Evolutionary conservation across 345 rosid genomes (phyloP), one percentile per base, ranked within the genome.

Genomic region (Syzygium grande): DNA sequence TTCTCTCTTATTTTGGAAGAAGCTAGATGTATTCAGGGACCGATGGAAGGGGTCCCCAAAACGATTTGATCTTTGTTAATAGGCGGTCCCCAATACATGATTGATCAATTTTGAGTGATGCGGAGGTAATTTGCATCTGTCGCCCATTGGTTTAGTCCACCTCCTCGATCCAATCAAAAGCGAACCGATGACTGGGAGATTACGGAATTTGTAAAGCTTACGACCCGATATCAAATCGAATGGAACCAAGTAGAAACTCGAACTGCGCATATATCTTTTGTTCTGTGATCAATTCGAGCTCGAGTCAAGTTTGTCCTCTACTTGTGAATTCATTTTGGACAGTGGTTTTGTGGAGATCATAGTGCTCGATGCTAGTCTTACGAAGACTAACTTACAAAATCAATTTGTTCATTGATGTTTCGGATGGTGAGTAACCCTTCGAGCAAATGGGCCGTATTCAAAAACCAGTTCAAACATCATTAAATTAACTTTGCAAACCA

Each of bases 211-310:
- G 9, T 12, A 0, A 61, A 61, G 9, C 17, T 0, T 17, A 34
- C 34, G 9, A 68, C 22, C 1, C 5, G 23, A 30, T 17, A 6
- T 34, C 46, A 16, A 16, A 68, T 68, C 1, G 22, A 29, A 65
- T 30, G 79, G 7, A 68, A 19, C 4, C 11, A 3, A 17, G 3
- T 34, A 9, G 79, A 2, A 17, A 68, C 22, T 34, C 22, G 5
- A 68, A 1, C 0, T 0, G 0, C 38, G 14, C 49, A 34, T 19
- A 4, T 9, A 68, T 68, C 49, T 19, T 9, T 34, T 6, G 2
- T 13, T 68, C 49, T 4, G 1, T 2, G 22, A 13, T 68, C 25
- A 68, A 30, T 30, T 17, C 2, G 0, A 68, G 79, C 79, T 17
- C 1, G 6, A 68, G 43, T 68, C 79, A 9, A 34, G 46, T 68